A percentile compares a stretch with the other conserved stretches of the same genome.
Conservation (phyloP, 495 filamentous ascomycete genomes). For the Penicillium longicatenatum region DNA sequence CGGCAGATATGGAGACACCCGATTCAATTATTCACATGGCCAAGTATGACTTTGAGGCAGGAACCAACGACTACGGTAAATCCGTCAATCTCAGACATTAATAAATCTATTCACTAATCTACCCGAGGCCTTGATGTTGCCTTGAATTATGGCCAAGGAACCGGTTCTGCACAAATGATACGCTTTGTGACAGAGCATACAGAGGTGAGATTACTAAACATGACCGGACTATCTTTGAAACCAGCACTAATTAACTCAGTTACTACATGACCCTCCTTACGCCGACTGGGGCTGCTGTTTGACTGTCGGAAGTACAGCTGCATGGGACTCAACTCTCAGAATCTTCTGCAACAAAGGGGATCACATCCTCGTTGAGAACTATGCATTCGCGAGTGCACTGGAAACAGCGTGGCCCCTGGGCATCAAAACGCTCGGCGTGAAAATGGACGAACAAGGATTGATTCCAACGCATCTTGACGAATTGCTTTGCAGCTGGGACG, state of each 20-base stretch:
- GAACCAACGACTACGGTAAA: constrained; percentile 1
- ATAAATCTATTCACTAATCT: not conserved
- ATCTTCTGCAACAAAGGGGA: constrained; percentile 71
- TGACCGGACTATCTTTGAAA: not conserved
- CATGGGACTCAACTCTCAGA: constrained; percentile 74
- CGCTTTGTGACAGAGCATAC: constrained; percentile 20
- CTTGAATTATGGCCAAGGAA: constrained; percentile 16
- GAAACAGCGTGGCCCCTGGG: constrained; percentile 58
- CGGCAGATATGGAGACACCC: not conserved
- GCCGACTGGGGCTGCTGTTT: constrained; percentile 79
- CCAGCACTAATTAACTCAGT: not conserved
- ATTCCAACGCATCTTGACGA: constrained; percentile 66
- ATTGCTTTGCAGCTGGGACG: constrained; percentile 68
- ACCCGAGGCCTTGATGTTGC: not conserved
- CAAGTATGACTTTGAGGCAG: constrained; percentile 12
- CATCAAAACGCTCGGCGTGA: constrained; percentile 9
- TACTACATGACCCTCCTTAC: constrained; percentile 67
- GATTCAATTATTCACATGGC: constrained; percentile 5
- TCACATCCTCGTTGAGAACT: constrained; percentile 79
- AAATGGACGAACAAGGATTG: constrained; percentile 78
- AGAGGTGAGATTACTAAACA: constrained; percentile 49
- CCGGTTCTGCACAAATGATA: constrained; percentile 20
- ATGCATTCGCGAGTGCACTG: constrained; percentile 79
- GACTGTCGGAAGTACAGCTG: constrained; percentile 75
- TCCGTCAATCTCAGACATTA: not conserved